Percentiles rank a stretch among this genome's conserved stretches.
Conservation (phyloP, 306 rosid genomes). For the Coriaria nepalensis region DNA sequence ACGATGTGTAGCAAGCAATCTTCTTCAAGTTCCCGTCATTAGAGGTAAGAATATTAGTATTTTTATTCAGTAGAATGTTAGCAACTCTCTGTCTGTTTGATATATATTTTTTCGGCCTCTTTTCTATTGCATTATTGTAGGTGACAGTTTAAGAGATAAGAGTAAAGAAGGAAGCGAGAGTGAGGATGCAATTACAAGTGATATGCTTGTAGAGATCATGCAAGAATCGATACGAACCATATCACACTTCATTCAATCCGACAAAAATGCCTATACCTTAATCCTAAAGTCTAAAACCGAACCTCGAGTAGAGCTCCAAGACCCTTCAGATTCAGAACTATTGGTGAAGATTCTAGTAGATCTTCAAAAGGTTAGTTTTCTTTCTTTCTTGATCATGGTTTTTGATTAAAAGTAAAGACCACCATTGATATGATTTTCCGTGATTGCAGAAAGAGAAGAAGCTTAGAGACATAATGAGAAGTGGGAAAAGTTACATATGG, state of each 20-base stretch:
- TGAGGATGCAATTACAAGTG: conserved; percentile 35
- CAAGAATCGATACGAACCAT: conserved; percentile 73
- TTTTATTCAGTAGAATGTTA: no score
- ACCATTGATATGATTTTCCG: not conserved
- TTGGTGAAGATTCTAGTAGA: conserved; percentile 30
- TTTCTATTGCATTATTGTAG: not conserved
- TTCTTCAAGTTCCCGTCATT: conserved; percentile 59
- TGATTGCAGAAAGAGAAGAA: conserved; percentile 59
- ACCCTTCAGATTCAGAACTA: conserved; percentile 43
- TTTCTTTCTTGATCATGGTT: not conserved
- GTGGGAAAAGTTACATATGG: conserved; percentile 48
- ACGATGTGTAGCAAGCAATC: conserved; percentile 38
- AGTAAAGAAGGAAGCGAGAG: conserved; percentile 23
- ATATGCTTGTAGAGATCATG: conserved; percentile 41
- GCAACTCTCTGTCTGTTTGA: no score
- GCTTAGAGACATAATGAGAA: conserved; percentile 33
- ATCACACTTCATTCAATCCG: conserved; percentile 64
- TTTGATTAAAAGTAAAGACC: not conserved
- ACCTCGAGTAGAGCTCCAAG: conserved; percentile 24
- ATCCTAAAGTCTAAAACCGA: conserved; percentile 19
- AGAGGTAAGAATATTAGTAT: conserved; percentile 27
- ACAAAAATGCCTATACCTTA: conserved; percentile 33
- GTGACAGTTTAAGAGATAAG: conserved; percentile 4
- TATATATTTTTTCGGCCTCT: no score
- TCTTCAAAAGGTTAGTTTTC: conserved; percentile 43